Percentiles rank a stretch among this genome's conserved stretches.
phyloP scores from a whole-genome alignment of 2,329 filamentous ascomycete genomes.

The Diaporthe sp. region DNA sequence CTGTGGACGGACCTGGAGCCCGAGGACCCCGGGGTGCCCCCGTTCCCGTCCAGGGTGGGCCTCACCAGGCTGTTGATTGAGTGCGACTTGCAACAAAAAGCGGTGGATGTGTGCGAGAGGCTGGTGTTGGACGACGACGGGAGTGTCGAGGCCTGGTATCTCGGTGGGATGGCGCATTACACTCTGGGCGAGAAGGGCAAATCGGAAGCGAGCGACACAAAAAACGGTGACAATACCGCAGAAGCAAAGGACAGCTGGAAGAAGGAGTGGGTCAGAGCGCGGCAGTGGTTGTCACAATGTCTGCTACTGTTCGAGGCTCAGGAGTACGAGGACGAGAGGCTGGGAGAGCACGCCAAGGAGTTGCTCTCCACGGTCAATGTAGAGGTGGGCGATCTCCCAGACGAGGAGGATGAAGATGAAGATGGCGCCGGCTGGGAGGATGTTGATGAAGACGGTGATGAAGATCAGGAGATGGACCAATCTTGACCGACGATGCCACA shows the following conservation, averaged over 20 bases:
- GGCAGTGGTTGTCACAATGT: conserved; percentile 86
- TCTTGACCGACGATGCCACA: conserved; percentile 45
- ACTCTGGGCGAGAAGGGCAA: conserved; percentile 80
- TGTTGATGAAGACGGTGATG: conserved; percentile 63
- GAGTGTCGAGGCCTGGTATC: conserved; percentile 96
- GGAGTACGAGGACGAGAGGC: conserved; percentile 87
- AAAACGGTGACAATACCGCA: conserved; percentile 48
- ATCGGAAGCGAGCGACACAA: conserved; percentile 51
- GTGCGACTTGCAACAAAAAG: conserved; percentile 86
- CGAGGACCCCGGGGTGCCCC: conserved; percentile 80
- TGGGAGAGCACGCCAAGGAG: conserved; percentile 82
- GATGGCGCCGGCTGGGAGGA: conserved; percentile 63
- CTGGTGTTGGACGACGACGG: conserved; percentile 90
- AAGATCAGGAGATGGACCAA: conserved; percentile 68
- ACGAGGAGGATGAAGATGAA: conserved; percentile 63
- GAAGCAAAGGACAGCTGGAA: conserved; percentile 64
- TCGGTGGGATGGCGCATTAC: conserved; percentile 94
- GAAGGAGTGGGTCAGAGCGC: conserved; percentile 78
- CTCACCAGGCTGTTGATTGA: conserved; percentile 91
- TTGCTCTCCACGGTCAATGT: conserved; percentile 74
- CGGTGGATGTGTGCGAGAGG: conserved; percentile 86
- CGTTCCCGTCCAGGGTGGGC: conserved; percentile 88
- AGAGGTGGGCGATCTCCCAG: conserved; percentile 73
- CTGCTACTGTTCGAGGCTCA: conserved; percentile 82
- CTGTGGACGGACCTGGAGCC: conserved; percentile 86